Evolutionary conservation across 177 flowering plant species (phyloP), one percentile per base, ranked within the genome.

Genomic region (Vitis hybrid): DNA sequence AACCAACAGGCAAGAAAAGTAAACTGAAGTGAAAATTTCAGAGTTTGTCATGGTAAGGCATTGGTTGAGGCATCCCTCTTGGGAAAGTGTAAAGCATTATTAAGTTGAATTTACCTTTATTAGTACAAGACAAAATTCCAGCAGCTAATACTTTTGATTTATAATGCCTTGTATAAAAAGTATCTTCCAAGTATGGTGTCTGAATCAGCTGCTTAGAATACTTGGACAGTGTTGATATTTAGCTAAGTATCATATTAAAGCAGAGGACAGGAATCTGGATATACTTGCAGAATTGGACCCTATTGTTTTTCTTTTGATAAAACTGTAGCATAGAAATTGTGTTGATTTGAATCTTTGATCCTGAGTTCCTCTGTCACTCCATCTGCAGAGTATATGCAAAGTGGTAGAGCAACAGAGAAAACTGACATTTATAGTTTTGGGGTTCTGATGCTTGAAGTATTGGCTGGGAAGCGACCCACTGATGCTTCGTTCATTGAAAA

Each of bases 401-500:
- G 97, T 77, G 98, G 98, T 69, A 87, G 97, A 84, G 98, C 97
- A 52, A 94, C 98, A 62, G 97, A 94, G 74, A 94, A 89, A 83
- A 87, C 94, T 17, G 98, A 94, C 79, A 97, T 94, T 14, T 94
- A 89, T 73, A 94, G 98, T 78, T 94, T 94, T 78, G 98, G 98
- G 59, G 97, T 94, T 68, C 79, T 94, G 63, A 83, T 91, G 74
- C 90, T 94, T 64, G 98, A 94, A 85, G 83, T 91, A 0, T 71
- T 92, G 70, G 89, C 93, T 75, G 90, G 94, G 59, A 91, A 88
- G 78, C 89, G 98, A 58, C 98, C 98, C 14, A 92, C 97, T n/a
- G 97, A 94, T 85, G 86, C 97, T 62, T 88, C 96, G 21, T 92
- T 91, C 78, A 92, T 92, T 65, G 97, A 91, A 76, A 91, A 91